Base-by-base conservation (phyloP, 2,329 filamentous ascomycete species). In the Exserohilum turcica region DNA sequence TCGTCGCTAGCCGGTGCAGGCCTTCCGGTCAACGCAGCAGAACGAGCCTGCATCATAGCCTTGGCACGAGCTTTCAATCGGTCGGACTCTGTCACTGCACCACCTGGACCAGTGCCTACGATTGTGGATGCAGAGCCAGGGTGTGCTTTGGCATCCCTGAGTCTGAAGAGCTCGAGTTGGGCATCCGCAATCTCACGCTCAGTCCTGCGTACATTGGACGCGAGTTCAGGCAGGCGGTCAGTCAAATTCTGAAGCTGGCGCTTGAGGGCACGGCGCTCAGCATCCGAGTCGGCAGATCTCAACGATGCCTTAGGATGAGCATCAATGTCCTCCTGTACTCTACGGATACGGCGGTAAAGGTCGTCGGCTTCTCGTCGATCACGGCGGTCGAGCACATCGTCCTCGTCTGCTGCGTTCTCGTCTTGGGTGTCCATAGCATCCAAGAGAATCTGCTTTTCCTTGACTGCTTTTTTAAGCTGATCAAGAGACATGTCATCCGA, bases 1-100 rank as follows among this genome's bases (percentile, higher is more conserved):
- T 95, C 90, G 55, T 87, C 84, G 39, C 78, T 74, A 32, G 90
- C 86, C 40, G 86, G 80, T 37, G 88, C 79, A 70, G 92, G 92
- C 74, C 88, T 91, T 52, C 94, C 94, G 18, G 92, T 91, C 59
- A 99, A 79, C 15, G 94, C 93, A 50, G 94, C 94, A 63, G 94
- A 92, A 54, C 94, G 89, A 68, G 96, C 92, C 77, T 97, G 93
- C 94, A 99, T 99, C 86, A 97, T 96, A 33, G 93, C 93, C 77
- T 92, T 96, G 28, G 94, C 93, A 63, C 92, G 86, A 31, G 94
- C 94, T 79, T 97, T 97, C 62, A 97, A 84, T 48, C 93, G 86
- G 76, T 99, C 94, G 3, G 91, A 89, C 76, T 99, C 94, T 0
- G 94, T 99, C 36, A 99, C 86, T 38, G 86, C 78, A 46, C 94